Conservation (phyloP, 2,329 filamentous ascomycete species). For the Alternaria atra region DNA sequence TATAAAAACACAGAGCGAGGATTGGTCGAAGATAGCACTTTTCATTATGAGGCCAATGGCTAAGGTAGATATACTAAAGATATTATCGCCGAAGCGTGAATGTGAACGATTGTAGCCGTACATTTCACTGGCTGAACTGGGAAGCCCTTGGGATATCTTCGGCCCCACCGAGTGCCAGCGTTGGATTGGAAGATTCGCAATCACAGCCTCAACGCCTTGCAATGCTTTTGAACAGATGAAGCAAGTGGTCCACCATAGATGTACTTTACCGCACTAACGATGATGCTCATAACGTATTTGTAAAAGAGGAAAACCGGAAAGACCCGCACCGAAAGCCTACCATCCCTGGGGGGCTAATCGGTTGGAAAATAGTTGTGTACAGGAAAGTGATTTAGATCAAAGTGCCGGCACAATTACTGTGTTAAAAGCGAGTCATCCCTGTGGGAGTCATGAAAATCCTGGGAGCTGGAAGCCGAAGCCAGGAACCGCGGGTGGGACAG, state of each 20-base stretch:
- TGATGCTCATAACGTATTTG: conserved; percentile 4
- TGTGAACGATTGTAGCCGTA: not conserved
- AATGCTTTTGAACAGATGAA: conserved; percentile 23
- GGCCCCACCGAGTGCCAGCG: not conserved
- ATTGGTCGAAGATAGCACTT: not conserved
- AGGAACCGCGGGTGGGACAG: conserved; percentile 63
- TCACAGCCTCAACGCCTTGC: conserved; percentile 30
- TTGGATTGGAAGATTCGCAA: not conserved
- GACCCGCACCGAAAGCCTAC: not conserved
- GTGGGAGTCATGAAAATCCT: conserved; percentile 29
- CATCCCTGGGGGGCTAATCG: not conserved
- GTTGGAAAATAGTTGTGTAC: not conserved
- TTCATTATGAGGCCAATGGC: not conserved
- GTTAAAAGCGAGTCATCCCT: not conserved
- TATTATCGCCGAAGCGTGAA: not conserved
- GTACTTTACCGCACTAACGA: not conserved
- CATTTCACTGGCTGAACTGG: not conserved
- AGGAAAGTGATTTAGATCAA: not conserved
- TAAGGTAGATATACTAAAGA: not conserved
- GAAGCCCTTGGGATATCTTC: not conserved
- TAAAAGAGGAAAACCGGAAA: conserved; percentile 1
- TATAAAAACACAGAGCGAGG: not conserved
- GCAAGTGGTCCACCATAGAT: not conserved
- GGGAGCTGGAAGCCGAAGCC: conserved; percentile 63
- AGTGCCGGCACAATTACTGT: not conserved